Conservation (phyloP, 352 stramenopile genomes). For the Elongisporangium prolatum region DNA sequence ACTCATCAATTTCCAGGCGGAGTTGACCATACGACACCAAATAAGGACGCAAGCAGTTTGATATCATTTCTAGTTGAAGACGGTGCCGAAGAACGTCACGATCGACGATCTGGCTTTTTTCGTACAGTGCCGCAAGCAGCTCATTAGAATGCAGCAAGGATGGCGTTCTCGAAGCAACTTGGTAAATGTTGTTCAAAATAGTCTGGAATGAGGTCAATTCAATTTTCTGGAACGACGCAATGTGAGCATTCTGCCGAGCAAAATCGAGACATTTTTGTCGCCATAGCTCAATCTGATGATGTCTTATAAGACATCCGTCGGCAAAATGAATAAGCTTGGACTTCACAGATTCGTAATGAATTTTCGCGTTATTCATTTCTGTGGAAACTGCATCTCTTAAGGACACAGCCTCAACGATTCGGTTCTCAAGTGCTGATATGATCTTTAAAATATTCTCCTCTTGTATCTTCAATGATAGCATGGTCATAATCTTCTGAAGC, state of each 20-base stretch:
- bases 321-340: constrained; percentile 28
- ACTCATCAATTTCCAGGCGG: constrained; percentile 36
- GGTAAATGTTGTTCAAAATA: constrained; percentile 9
- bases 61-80: constrained; percentile 21
- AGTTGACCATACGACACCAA: constrained; percentile 30
- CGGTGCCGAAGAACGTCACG: constrained; percentile 19
- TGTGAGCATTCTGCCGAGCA: neutral
- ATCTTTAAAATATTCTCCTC: constrained; percentile 17
- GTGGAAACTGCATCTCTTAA: neutral
- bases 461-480: constrained; percentile 20
- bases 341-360: constrained; percentile 4
- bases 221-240: constrained; percentile 8
- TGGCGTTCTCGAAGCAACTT: constrained; percentile 5
- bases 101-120: constrained; percentile 28
- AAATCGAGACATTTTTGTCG: constrained; percentile 22
- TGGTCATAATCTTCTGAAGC: constrained; percentile 12
- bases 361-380: constrained; percentile 1
- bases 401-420: constrained; percentile 5
- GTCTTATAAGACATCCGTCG: constrained; percentile 38
- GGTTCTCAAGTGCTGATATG: constrained; percentile 4
- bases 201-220: constrained; percentile 21
- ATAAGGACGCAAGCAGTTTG: constrained; percentile 25
- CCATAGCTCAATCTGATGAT: constrained; percentile 46
- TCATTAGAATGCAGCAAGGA: constrained; percentile 13
- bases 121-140: constrained; percentile 17